Conservation (phyloP, 2,329 filamentous ascomycete genomes). For the Penicillium frequentans region DNA sequence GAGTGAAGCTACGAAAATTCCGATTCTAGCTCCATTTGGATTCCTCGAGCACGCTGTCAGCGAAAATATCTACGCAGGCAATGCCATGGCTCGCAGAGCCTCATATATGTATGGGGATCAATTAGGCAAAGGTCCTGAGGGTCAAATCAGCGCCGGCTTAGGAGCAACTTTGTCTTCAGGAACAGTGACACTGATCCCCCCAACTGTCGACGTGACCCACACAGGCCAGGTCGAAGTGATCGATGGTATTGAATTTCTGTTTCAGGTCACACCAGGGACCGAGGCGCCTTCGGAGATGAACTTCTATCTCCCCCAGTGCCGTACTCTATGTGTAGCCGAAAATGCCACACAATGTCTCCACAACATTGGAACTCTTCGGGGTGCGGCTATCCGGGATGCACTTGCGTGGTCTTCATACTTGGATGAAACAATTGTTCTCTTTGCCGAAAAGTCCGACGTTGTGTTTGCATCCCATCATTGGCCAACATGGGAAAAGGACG, state of each 20-base stretch:
- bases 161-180: conserved; percentile 17
- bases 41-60: conserved; percentile 41
- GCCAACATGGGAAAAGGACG: conserved; percentile 38
- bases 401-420: conserved; percentile 9
- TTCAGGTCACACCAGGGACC: conserved; percentile 44
- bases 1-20: not conserved
- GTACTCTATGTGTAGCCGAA: conserved; percentile 42
- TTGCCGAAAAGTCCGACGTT: conserved; percentile 30
- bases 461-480: conserved; percentile 41
- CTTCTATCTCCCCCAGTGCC: conserved; percentile 40
- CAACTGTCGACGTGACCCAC: not conserved
- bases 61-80: conserved; percentile 43
- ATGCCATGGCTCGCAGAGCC: conserved; percentile 40
- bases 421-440: conserved; percentile 35
- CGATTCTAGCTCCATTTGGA: conserved; percentile 35
- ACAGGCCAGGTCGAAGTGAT: conserved; percentile 12
- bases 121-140: conserved; percentile 27
- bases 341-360: conserved; percentile 43
- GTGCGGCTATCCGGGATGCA: conserved; percentile 27
- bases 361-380: conserved; percentile 45
- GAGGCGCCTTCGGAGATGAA: conserved; percentile 48
- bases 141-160: conserved; percentile 41
- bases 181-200: not conserved
- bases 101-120: conserved; percentile 43
- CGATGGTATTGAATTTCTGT: conserved; percentile 39